Base-by-base conservation (phyloP, 129 eudicot species). In the Arctium minus region DNA sequence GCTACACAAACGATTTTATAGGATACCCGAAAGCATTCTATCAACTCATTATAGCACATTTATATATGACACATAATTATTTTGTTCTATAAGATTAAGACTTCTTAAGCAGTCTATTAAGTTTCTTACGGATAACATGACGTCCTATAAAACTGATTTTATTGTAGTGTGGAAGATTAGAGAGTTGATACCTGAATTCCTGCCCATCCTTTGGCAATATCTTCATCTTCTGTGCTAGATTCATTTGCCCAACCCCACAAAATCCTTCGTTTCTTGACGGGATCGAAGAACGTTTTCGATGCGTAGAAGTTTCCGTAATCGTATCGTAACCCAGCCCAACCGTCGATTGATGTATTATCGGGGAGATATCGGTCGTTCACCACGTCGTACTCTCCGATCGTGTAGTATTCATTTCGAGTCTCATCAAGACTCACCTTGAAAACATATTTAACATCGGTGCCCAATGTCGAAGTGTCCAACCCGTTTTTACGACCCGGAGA, bases 271-370 rank as follows among this genome's bases (percentile, higher is more conserved):
- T 75, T 85, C 89, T 92, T 90, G 13, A 60, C 60, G 1, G 89
- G 86, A 29, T 94, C 98, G 33, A 80, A 94, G 77, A 94, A 94
- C 1, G 96, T 75, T 79, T 92, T 92, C 1, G 98, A 94, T 0
- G 98, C 98, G 40, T 94, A 94, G 67, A 90, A 94, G 73, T 89
- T 94, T 1, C 98, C 98, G 60, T 92, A 94, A 73, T 94, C 98
- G 32, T 80, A 86, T 62, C 95, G 85, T 87, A 90, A 77, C 30
- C 97, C 96, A 6, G 46, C 85, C 91, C 89, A 85, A 9, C 92
- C 94, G n/a, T 94, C 98, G 8, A 91, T 31, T 10, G 82, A 83
- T 8, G 33, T 75, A 17, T 85, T 77, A 80, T 94, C 89, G 0
- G 96, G 97, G 8, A 79, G 33, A 76, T 92, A 92, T 31, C 30